phyloP scores from a whole-genome alignment of 345 rosid genomes.

The Boechera divaricarpa region DNA sequence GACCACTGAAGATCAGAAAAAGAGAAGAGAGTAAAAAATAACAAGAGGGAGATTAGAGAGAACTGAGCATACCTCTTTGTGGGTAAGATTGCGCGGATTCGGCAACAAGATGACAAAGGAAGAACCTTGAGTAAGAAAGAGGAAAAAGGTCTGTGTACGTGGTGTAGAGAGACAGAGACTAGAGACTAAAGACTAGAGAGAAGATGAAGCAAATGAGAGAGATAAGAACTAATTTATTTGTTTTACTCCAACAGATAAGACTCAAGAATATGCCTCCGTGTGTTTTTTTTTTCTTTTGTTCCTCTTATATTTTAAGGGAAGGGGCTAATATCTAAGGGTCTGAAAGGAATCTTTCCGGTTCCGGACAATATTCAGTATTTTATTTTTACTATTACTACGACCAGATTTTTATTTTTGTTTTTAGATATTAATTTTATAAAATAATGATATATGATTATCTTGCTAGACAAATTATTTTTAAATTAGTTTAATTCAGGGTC shows the following conservation, averaged over 20 bases:
- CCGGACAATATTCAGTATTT: conserved; percentile 22
- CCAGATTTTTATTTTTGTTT: neutral
- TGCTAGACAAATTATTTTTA: too few relatives aligned
- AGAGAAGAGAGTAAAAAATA: neutral
- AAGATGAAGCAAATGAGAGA: neutral
- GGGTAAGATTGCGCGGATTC: conserved; percentile 20
- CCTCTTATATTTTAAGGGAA: neutral
- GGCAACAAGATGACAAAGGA: conserved; percentile 37
- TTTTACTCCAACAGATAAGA: neutral
- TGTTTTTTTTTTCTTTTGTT: neutral
- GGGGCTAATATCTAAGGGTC: neutral
- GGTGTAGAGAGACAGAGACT: neutral
- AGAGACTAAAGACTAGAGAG: neutral
- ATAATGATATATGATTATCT: neutral
- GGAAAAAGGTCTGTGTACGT: conserved; percentile 14
- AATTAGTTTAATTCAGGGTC: too few relatives aligned
- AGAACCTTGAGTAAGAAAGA: conserved; percentile 17
- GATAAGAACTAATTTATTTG: conserved; percentile 21
- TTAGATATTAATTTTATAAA: neutral
- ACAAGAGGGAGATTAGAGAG: conserved; percentile 3
- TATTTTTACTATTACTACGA: neutral
- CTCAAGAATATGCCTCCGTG: neutral
- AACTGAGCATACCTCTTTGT: neutral
- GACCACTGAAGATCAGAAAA: neutral
- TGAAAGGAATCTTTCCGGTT: conserved; percentile 27